Conservation (phyloP, 179 eudicot species). For the Beta lomatogona region DNA sequence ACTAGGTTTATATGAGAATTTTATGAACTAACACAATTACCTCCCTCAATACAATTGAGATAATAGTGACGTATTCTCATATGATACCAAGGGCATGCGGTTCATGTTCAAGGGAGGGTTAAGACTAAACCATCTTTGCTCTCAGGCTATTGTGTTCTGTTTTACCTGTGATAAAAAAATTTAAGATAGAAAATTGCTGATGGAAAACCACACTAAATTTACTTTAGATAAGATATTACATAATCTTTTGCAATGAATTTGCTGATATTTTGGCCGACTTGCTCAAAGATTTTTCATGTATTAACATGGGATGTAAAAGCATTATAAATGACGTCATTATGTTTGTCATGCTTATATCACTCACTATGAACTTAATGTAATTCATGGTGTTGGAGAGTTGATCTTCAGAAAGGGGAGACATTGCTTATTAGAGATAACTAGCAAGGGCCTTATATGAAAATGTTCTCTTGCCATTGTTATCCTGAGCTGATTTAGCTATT, state of each 20-base stretch:
- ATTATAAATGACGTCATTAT: neutral
- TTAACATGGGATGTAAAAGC: neutral
- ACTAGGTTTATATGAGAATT: neutral
- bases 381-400: neutral
- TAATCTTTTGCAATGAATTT: neutral
- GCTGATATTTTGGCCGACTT: neutral
- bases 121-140: neutral
- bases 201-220: neutral
- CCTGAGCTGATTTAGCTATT: neutral
- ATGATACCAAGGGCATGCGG: neutral
- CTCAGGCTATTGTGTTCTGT: neutral
- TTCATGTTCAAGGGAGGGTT: neutral
- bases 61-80: neutral
- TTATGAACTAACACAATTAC: neutral
- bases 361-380: neutral
- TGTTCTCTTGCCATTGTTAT: neutral
- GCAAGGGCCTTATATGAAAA: neutral
- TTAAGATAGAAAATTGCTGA: neutral
- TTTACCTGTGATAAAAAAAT: neutral
- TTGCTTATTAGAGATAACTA: neutral
- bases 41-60: neutral
- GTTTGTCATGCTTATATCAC: neutral
- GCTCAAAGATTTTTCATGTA: neutral
- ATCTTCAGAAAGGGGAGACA: neutral
- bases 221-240: neutral